Evolutionary conservation across 1,284 basidiomycete genomes (phyloP).

Genomic region (Inonotus hispidus): DNA sequence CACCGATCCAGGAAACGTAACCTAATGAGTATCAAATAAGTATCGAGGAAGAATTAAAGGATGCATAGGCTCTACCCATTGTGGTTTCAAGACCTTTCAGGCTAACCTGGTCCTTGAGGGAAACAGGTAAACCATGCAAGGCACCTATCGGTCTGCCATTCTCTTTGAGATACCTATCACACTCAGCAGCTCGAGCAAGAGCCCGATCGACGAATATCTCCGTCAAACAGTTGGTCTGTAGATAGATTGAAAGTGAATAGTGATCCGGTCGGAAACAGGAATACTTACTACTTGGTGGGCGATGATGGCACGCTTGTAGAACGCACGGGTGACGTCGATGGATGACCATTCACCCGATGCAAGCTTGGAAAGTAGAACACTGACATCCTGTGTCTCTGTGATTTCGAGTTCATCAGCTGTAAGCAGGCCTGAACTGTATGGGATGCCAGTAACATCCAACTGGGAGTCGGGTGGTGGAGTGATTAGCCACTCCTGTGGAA

Average conservation of each 20-base stretch:
- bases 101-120: conserved; percentile 55
- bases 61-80: conserved; percentile 32
- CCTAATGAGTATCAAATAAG: conserved; percentile 34
- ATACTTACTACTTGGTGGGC: conserved; percentile 74
- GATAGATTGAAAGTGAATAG: conserved; percentile 6
- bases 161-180: conserved; percentile 49
- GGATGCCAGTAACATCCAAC: conserved; percentile 52
- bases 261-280: conserved; percentile 12
- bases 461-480: conserved; percentile 33
- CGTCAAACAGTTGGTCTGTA: conserved; percentile 61
- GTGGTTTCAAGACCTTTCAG: conserved; percentile 49
- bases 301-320: conserved; percentile 73
- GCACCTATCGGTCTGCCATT: conserved; percentile 49
- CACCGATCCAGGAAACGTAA: conserved; percentile 62
- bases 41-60: not conserved
- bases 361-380: conserved; percentile 43
- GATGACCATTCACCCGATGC: conserved; percentile 50
- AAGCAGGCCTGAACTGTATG: conserved; percentile 55
- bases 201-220: conserved; percentile 64
- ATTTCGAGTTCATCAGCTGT: conserved; percentile 59
- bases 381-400: conserved; percentile 49
- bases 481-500: conserved; percentile 59
- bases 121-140: conserved; percentile 60
- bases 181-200: conserved; percentile 46
- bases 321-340: conserved; percentile 66